Base-by-base conservation (phyloP, 2,329 filamentous ascomycete species). In the Pestalotiopsis sp. region DNA sequence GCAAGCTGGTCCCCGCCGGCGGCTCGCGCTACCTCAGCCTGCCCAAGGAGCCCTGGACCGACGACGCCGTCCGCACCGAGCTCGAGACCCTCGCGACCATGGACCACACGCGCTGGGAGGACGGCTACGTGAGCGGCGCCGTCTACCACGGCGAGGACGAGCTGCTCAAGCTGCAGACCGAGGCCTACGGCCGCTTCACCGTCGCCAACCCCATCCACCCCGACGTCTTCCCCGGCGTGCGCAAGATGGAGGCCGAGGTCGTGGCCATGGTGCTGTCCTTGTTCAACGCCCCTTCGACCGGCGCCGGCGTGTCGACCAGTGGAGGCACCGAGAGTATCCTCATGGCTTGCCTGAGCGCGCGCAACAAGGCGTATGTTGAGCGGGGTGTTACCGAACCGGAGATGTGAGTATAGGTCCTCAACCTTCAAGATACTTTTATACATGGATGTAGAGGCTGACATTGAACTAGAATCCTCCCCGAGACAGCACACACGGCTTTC, bases 191-290 rank as follows among this genome's bases (percentile, higher is more conserved):
- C 72, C 92, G 93, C 80, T 99, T 99, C 79, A 95, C 94, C 64
- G 96, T 99, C 38, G 89, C 94, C 52, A 99, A 99, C 80, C 96
- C 96, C 3, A 96, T 99, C 74, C 96, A 99, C 80, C 96, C 96
- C 6, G 96, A 99, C 82, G 95, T 99, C 58, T 99, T 99, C 82
- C 96, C 96, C 17, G 96, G 95, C 36, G 95, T 99, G 65, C 87
- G 96, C 76, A 99, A 99, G 88, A 99, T 99, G 96, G 96, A 99
- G 84, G 95, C 96, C 59, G 96, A 99, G 83, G 86, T 99, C 70
- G 96, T 99, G 65, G 92, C 95, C 72, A 99, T 99, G 95, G 94
- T 97, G 38, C 84, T 97, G 70, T 88, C 89, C 59, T 84, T 99
- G 79, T 99, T 98, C 85, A 93, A 97, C 80, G 94, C 92, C 9